Percentiles rank a stretch among this genome's conserved stretches.
These are phyloP conservation scores for Aegilops longissima DNA, from an alignment of 176 grass and related monocot genomes.

Conservation along the genomic window DNA sequence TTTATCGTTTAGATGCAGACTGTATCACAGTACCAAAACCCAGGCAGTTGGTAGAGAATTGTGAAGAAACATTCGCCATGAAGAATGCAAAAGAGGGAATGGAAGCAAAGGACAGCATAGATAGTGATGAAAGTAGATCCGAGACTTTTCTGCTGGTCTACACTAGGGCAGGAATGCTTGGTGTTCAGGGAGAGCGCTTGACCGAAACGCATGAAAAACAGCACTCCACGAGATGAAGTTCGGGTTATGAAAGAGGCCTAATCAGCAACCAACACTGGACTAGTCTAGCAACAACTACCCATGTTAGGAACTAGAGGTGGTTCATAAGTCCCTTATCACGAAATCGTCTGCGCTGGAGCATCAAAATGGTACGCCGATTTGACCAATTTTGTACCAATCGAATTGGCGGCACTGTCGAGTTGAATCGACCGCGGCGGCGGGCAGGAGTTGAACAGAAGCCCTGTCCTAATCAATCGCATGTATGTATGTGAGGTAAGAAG, in stretches of 20 bases:
- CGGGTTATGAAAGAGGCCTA: not conserved
- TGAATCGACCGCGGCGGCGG: not conserved
- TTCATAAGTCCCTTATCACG: not conserved
- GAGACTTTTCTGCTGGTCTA: not conserved
- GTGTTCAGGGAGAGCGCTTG: not conserved
- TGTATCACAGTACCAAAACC: not conserved
- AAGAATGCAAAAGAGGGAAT: not conserved
- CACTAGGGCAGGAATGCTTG: not conserved
- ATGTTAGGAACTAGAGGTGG: not conserved
- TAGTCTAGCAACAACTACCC: not conserved
- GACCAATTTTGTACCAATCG: not conserved
- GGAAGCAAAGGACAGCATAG: not conserved
- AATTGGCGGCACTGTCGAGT: not conserved
- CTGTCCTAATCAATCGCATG: not conserved
- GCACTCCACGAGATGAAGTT: not conserved
- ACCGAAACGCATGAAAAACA: not conserved
- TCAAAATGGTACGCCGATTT: not conserved
- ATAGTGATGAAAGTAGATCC: not conserved
- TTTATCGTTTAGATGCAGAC: not conserved
- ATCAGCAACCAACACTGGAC: not conserved
- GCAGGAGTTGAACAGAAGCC: not conserved
- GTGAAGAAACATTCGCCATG: not conserved
- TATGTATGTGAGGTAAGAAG: too few relatives aligned
- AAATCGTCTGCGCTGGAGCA: not conserved
- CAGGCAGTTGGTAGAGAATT: not conserved